phyloP scores from a whole-genome alignment of 2,329 filamentous ascomycete genomes.

The Cordyceps tenuipes region DNA sequence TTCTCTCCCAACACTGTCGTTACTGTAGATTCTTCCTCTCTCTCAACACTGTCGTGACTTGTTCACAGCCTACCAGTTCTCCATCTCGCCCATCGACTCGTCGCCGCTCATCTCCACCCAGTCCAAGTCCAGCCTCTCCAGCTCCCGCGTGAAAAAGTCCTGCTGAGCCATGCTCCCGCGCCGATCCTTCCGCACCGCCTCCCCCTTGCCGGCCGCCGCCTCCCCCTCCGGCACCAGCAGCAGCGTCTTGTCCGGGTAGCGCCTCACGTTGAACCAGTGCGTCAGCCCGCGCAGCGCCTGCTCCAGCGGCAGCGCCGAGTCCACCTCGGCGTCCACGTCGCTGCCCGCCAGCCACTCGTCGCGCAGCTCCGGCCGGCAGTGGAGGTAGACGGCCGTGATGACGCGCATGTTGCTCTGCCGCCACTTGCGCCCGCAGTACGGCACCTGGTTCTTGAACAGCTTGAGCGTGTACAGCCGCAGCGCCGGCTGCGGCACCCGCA shows the following conservation, averaged over 20 bases:
- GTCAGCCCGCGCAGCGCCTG: conserved; percentile 83
- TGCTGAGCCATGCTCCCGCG: conserved; percentile 34
- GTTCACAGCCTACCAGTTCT: conserved; percentile 19
- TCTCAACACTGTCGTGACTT: background rate
- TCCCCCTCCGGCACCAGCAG: conserved; percentile 32
- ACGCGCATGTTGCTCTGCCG: conserved; percentile 97
- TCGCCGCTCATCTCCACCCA: conserved; percentile 35
- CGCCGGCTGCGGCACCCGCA: conserved; percentile 82
- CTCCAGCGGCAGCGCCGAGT: conserved; percentile 85
- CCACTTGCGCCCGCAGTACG: conserved; percentile 97
- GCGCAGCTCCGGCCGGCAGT: conserved; percentile 82
- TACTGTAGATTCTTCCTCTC: background rate
- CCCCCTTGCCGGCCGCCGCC: conserved; percentile 52
- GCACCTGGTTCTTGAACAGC: conserved; percentile 96
- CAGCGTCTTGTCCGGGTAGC: conserved; percentile 73
- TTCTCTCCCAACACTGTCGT: background rate
- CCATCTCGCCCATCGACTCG: conserved; percentile 26
- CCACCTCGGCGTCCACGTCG: conserved; percentile 88
- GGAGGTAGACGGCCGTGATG: conserved; percentile 92
- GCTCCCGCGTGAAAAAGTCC: conserved; percentile 70
- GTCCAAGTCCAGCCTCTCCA: conserved; percentile 59
- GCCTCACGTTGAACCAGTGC: conserved; percentile 85
- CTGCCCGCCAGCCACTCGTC: conserved; percentile 92
- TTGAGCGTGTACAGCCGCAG: conserved; percentile 92
- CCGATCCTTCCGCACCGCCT: background rate